phyloP scores from a whole-genome alignment of 2,329 filamentous ascomycete genomes.

The Phialophora expanda region DNA sequence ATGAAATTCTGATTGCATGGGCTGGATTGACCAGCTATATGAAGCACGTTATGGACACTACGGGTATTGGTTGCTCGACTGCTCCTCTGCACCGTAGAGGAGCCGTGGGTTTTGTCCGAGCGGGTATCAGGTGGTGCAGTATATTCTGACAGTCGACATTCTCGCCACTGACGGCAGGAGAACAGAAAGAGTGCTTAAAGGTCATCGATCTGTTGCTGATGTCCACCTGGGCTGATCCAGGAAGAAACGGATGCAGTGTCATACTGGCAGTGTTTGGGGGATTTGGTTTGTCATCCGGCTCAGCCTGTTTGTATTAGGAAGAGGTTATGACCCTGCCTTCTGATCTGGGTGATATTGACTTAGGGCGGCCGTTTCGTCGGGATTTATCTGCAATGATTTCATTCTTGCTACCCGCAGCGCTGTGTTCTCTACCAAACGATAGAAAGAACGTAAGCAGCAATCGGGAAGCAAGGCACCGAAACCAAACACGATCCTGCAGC shows the following conservation, averaged over 20 bases:
- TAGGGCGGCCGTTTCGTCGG: neutral
- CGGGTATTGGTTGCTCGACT: constrained; percentile 1
- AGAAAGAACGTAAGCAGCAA: neutral
- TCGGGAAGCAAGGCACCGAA: neutral
- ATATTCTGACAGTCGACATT: neutral
- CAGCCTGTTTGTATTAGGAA: neutral
- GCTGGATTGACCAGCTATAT: neutral
- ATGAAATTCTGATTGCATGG: neutral
- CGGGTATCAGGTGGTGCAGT: neutral
- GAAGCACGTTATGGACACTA: constrained; percentile 5
- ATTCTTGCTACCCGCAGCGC: neutral
- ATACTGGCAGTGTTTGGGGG: neutral
- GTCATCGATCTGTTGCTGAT: neutral
- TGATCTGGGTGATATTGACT: neutral
- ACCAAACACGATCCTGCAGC: neutral
- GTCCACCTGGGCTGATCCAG: neutral
- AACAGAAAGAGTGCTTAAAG: neutral
- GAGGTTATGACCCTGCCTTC: neutral
- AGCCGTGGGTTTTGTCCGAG: neutral
- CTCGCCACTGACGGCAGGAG: neutral
- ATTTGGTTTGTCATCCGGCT: neutral
- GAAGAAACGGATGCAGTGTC: neutral
- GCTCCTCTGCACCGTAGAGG: constrained; percentile 1
- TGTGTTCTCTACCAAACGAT: neutral
- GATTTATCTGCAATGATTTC: neutral